phyloP scores from a whole-genome alignment of 2,329 filamentous ascomycete species.

The Arthrobotrys musiformis region DNA sequence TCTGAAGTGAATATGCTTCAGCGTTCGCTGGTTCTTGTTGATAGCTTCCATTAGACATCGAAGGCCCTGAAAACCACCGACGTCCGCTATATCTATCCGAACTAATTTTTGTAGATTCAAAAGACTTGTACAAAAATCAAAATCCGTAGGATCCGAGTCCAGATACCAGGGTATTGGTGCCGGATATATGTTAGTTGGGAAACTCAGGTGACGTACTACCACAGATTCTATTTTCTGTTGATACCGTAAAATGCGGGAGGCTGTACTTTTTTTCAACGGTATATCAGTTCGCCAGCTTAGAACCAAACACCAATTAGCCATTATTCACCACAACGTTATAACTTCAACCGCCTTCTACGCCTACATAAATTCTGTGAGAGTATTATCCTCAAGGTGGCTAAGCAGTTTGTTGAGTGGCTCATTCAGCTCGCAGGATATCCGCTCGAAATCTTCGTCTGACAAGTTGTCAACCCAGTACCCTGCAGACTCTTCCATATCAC shows the following conservation, averaged over 20 bases:
- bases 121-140: neutral
- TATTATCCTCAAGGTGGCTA: neutral
- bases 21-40: neutral
- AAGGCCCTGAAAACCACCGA: neutral
- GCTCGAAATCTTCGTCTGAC: neutral
- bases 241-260: neutral
- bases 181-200: neutral
- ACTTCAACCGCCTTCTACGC: neutral
- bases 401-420: constrained; percentile 3
- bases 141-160: neutral
- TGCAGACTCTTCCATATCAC: neutral
- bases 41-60: neutral
- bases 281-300: constrained; percentile 22
- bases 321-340: too few species aligned
- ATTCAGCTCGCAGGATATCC: neutral
- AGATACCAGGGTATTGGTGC: too few species aligned
- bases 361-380: constrained; percentile 15
- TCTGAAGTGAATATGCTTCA: constrained; percentile 3
- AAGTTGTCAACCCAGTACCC: neutral
- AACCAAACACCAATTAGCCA: neutral
- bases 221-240: constrained; percentile 7
- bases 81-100: neutral
- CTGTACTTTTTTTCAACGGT: neutral
- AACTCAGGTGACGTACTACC: neutral
- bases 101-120: neutral